Conservation (phyloP, 2,329 filamentous ascomycete species). For the Aschersonia sp. region DNA sequence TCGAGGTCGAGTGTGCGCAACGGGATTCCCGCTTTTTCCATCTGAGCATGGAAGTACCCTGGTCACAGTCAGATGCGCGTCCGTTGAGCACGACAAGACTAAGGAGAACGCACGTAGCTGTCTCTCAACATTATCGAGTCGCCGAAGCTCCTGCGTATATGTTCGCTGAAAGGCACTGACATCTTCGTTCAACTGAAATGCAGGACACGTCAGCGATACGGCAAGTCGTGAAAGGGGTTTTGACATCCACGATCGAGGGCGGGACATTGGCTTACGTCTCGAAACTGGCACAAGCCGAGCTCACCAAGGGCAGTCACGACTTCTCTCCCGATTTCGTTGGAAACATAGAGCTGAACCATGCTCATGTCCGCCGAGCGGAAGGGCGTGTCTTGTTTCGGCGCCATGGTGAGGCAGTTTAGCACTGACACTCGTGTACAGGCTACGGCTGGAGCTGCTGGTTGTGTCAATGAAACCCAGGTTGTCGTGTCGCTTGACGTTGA, state of each 20-base stretch:
- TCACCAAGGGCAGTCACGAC: constrained; percentile 93
- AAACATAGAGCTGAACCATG: constrained; percentile 98
- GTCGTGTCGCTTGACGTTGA: constrained; percentile 7
- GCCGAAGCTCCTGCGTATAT: constrained; percentile 93
- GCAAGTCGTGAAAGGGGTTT: no score
- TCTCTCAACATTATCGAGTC: constrained; percentile 94
- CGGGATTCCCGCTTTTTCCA: constrained; percentile 80
- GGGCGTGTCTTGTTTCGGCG: constrained; percentile 69
- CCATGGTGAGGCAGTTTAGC: constrained; percentile 32
- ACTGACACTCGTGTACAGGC: constrained; percentile 15
- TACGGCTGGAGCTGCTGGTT: constrained; percentile 13
- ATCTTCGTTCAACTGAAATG: constrained; percentile 72
- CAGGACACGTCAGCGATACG: not conserved
- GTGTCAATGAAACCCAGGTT: constrained; percentile 8
- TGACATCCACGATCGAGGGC: not conserved
- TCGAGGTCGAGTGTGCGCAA: constrained; percentile 89
- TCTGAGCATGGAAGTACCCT: constrained; percentile 92
- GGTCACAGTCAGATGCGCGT: constrained; percentile 13
- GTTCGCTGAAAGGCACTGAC: constrained; percentile 91
- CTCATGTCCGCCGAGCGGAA: constrained; percentile 99
- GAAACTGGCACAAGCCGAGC: constrained; percentile 89
- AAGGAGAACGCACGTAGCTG: constrained; percentile 62
- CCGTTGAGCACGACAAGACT: constrained; percentile 3
- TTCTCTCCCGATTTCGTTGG: constrained; percentile 96
- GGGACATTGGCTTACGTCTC: constrained; percentile 61